Evolutionary conservation across 495 filamentous ascomycete genomes (phyloP), one percentile per base, ranked within the genome.

Genomic region (Aspergillus bertholletiae): DNA sequence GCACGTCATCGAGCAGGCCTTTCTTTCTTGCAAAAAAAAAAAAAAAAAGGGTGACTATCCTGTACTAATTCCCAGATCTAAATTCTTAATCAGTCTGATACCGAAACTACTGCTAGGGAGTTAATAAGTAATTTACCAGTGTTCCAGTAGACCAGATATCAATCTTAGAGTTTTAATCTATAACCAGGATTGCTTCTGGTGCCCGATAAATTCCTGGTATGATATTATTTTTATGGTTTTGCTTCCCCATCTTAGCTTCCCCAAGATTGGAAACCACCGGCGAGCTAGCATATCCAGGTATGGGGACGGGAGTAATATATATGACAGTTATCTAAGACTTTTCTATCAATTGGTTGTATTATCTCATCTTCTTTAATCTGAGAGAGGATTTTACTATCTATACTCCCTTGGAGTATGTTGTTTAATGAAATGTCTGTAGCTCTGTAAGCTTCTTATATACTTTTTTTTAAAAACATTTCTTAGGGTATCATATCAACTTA

Each of bases 131-230:
- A 57, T 44, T 46, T 49, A 75, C 73, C 66, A 75, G 65, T 9
- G 65, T 58, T 15, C 69, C 70, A 57, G 73, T 54, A 17, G 54
- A 60, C 72, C 72, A 76, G 32, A 76, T 66, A 60, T 76, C 72
- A 22, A 74, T 58, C 23, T 65, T 70, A 18, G 15, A 62, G 53
- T 64, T 56, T 72, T 72, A 76, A 24, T 57, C 57, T 51, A 67
- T 68, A 1, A 56, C 59, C 37, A 74, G 30, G 37, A 74, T 68
- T 0, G 74, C 55, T 51, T 76, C 72, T 4, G 71, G 72, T 39
- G 71, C 69, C 27, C 69, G 52, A 58, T 75, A 76, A 44, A 72
- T 56, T 7, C 54, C 56, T 15, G 71, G 71, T 66, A 69, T 69
- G 51, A 70, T 63, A 51, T 70, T 64, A 7, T 55, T 55, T 15